phyloP scores from a whole-genome alignment of 495 filamentous ascomycete genomes.

The Trichoderma gamsii region DNA sequence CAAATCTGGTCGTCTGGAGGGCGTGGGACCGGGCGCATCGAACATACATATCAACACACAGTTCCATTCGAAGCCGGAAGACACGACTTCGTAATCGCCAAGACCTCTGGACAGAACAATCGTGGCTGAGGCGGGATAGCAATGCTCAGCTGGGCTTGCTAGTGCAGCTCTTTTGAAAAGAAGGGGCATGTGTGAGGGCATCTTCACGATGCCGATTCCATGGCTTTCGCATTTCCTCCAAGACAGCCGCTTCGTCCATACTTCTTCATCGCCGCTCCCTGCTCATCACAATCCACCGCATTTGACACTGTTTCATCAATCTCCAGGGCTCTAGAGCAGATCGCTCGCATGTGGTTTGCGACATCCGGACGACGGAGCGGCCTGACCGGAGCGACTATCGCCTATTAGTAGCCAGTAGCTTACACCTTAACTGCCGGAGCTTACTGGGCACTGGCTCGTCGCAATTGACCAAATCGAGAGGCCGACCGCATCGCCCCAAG shows the following conservation, averaged over 20 bases:
- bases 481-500: not conserved
- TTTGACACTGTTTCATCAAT: not conserved
- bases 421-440: slow-evolving; percentile 6
- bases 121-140: slow-evolving; percentile 6
- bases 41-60: not conserved
- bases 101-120: not conserved
- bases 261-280: not conserved
- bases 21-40: not conserved
- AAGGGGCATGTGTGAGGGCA: not conserved
- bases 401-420: slow-evolving; percentile 6
- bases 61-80: not conserved
- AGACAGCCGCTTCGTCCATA: not conserved
- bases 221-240: not conserved
- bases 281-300: not conserved
- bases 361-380: not conserved
- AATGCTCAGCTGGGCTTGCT: not conserved
- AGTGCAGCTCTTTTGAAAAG: not conserved
- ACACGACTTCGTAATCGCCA: not conserved
- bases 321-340: not conserved
- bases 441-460: not conserved
- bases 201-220: not conserved
- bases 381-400: slow-evolving; percentile 5
- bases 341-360: not conserved
- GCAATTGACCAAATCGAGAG: not conserved
- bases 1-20: not conserved